Conservation (phyloP, 2,329 filamentous ascomycete genomes). For the Colletotrichum melonis region DNA sequence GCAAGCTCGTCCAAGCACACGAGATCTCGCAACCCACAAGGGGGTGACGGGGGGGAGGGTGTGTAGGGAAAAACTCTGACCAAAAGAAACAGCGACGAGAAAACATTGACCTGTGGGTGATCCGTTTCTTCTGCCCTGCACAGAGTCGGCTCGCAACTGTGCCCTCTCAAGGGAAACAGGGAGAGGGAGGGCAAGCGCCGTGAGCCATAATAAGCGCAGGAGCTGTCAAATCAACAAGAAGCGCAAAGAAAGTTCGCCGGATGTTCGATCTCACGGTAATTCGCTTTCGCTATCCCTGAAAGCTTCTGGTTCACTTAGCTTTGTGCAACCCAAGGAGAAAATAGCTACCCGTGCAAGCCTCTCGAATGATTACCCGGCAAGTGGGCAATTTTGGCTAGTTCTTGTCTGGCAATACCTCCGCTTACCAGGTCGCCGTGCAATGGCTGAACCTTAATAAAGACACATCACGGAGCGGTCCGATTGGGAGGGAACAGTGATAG, state of each 20-base stretch:
- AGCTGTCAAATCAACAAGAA: background rate
- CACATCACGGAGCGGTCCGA: slow-evolving; percentile 20
- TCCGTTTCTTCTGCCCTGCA: background rate
- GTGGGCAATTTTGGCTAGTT: background rate
- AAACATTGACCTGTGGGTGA: slow-evolving; percentile 4
- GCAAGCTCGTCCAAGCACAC: slow-evolving; percentile 7
- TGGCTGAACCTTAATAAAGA: slow-evolving; percentile 11
- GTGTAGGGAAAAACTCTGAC: slow-evolving; percentile 4
- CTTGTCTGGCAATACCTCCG: background rate
- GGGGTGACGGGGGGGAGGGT: too few relatives aligned
- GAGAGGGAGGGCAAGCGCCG: background rate
- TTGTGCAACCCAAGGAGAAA: slow-evolving; percentile 1
- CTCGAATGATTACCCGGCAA: background rate
- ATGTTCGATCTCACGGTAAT: background rate
- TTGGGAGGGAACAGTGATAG: background rate
- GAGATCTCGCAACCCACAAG: background rate
- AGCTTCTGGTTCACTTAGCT: background rate
- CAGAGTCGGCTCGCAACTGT: background rate
- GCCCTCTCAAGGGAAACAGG: background rate
- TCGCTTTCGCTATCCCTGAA: slow-evolving; percentile 3
- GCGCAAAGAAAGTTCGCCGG: background rate
- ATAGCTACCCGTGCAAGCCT: background rate
- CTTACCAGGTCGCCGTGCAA: background rate
- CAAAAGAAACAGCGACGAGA: background rate
- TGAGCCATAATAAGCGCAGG: background rate